Base-by-base conservation (phyloP, 1,284 basidiomycete genomes). In the Wallemia hederae region DNA sequence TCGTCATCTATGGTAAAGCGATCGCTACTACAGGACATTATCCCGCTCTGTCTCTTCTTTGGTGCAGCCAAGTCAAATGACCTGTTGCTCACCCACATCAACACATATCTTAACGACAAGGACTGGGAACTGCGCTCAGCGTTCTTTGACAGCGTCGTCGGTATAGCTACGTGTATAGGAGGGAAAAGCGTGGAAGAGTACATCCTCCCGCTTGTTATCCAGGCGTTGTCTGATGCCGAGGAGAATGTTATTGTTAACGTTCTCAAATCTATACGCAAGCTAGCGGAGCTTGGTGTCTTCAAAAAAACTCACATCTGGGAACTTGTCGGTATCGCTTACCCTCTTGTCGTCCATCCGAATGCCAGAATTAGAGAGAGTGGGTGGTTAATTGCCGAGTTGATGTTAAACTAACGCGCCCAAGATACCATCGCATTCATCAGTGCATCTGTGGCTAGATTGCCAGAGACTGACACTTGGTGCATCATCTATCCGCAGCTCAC, bases 91-190 rank as follows among this genome's bases (percentile, higher is more conserved):
- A 90, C 88, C 65, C 91, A 98, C 69, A 92, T 98, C 82, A 91
- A 98, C 69, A 98, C 94, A 0, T 98, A 96, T 67, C 77, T 98
- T 65, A 98, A 98, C 68, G 91, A 97, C 66, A 75, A 85, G 11
- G 88, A 94, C 67, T 97, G 92, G 91, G 72, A 85, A 24, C 72
- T 98, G 56, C 77, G 94, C 1, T 79, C 82, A 64, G 85, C 87
- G 0, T 97, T 98, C 70, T 96, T 97, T 67, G 89, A 94, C 68
- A 86, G 85, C 63, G 88, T 97, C 26, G 86, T 94, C 7, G 87
- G 87, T 62, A 87, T 99, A 1, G 92, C 89, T 3, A 85, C 84
- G 0, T 90, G 87, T 71, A 86, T 89, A 1, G 89, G 89, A 0
- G 82, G 84, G 24, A 74, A 81, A 61, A 89, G 85, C 67, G 68